A percentile compares a stretch with the other conserved stretches of the same genome.
phyloP scores from a whole-genome alignment of 2,329 filamentous ascomycete species.

The Sclerotinia sclerotiorum region DNA sequence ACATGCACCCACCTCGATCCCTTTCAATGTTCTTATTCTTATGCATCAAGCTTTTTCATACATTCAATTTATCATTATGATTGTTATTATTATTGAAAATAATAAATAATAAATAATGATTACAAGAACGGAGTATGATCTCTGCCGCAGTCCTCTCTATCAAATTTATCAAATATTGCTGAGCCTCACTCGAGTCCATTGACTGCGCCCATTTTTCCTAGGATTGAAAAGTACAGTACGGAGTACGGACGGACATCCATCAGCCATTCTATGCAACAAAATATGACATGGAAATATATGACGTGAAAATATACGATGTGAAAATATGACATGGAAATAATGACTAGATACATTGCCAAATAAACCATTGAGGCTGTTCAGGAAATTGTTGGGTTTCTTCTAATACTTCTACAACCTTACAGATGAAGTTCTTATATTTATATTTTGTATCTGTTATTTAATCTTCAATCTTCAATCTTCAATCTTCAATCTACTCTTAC shows the following conservation, averaged over 20 bases:
- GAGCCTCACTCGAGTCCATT: slow-evolving; percentile 10
- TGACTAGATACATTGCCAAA: slow-evolving; percentile 15
- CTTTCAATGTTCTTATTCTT: not conserved
- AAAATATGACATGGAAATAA: not conserved
- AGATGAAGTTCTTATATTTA: too few species aligned
- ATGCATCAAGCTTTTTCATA: slow-evolving; percentile 5
- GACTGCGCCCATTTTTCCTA: slow-evolving; percentile 5
- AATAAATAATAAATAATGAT: not conserved
- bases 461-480: not conserved
- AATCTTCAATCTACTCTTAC: too few species aligned
- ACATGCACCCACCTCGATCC: slow-evolving; percentile 2
- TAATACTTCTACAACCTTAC: too few species aligned
- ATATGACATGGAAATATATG: slow-evolving; percentile 2
- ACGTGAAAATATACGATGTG: too few species aligned
- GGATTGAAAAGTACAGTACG: not conserved
- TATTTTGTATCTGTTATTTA: not conserved
- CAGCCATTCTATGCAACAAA: not conserved
- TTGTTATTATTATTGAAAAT: too few species aligned
- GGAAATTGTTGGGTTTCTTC: too few species aligned
- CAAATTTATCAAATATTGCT: not conserved
- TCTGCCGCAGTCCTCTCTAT: not conserved
- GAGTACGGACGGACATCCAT: not conserved
- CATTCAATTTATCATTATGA: not conserved
- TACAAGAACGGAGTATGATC: not conserved
- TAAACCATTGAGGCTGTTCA: slow-evolving; percentile 4